Evolutionary conservation across 1,284 basidiomycete species (phyloP), one percentile per base, ranked within the genome.

Genomic region (Stygiomarasmius scandens): DNA sequence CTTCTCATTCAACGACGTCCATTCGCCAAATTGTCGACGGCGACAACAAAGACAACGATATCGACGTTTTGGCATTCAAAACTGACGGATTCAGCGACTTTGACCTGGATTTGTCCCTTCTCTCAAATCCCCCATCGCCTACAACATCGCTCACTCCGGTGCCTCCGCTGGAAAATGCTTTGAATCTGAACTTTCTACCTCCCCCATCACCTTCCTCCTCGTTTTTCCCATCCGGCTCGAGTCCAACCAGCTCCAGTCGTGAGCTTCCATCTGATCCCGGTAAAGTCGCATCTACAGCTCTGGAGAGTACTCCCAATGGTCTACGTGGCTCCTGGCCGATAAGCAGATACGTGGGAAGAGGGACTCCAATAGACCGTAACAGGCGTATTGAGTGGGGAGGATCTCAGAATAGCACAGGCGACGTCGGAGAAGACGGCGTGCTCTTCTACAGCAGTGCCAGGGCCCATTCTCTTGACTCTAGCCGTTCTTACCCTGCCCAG

Each of bases 281-380:
- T 41, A 34, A 34, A 50, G 25, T 14, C 38, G 20, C 22, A 9
- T 25, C 16, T 36, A 43, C 14, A 3, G 32, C 34, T 52, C n/a
- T 14, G 36, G 34, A 52, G 38, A 25, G 65, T 71, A 0, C 66
- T 71, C 4, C 64, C 72, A 1, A 29, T 3, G 61, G 63, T 19
- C 53, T 67, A n/a, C 64, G 71, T 16, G 74, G 74, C 3, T 75
- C 77, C 1, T 76, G 75, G 73, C 77, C 77, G 0, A 63, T 75
- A n/a, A 64, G 72, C 43, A 69, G 67, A 48, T 78, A 77, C 59
- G 72, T 78, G 4, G 78, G 77, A n/a, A 71, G 77, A 27, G 78
- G 78, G 1, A 81, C 79, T 1, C 79, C 78, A 1, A 71, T 80
- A 22, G 78, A 80, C 61, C 72, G 66, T n/a, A 71, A 63, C 38